These are phyloP conservation scores for Zygosaccharomyces siamensis DNA, from an alignment of 805 yeast species.

Conservation along the genomic window DNA sequence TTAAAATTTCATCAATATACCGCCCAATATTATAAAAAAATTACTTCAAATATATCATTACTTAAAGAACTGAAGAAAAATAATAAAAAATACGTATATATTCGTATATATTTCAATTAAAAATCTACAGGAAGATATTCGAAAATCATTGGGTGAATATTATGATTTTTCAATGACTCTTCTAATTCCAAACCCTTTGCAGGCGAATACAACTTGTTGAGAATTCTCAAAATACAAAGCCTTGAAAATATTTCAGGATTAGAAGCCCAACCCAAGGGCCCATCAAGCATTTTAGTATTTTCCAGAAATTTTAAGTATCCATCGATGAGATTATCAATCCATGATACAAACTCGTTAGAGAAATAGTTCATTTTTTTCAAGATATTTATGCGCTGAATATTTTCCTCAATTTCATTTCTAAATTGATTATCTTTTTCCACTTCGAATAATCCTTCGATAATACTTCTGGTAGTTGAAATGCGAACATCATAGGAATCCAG, in stretches of 20 bases:
- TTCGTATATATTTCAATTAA: not conserved
- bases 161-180: not conserved
- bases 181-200: constrained; percentile 6
- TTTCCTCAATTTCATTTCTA: constrained; percentile 43
- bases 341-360: not conserved
- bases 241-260: constrained; percentile 22
- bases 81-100: too few species aligned
- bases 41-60: too few species aligned
- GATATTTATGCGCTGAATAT: constrained; percentile 20
- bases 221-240: constrained; percentile 15
- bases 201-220: constrained; percentile 6
- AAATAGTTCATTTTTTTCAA: constrained; percentile 8
- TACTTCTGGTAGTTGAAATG: constrained; percentile 8
- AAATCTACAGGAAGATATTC: constrained; percentile 4
- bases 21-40: too few species aligned
- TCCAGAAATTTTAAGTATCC: constrained; percentile 4
- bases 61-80: too few species aligned
- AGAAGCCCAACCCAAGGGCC: constrained; percentile 28
- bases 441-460: constrained; percentile 48
- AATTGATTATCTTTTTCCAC: constrained; percentile 66
- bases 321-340: not conserved
- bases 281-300: constrained; percentile 11
- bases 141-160: constrained; percentile 19
- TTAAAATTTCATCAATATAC: too few species aligned
- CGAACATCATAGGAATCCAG: constrained; percentile 19